Evolutionary conservation across 2,329 filamentous ascomycete species (phyloP).

Genomic region (Diaporthe batatas): DNA sequence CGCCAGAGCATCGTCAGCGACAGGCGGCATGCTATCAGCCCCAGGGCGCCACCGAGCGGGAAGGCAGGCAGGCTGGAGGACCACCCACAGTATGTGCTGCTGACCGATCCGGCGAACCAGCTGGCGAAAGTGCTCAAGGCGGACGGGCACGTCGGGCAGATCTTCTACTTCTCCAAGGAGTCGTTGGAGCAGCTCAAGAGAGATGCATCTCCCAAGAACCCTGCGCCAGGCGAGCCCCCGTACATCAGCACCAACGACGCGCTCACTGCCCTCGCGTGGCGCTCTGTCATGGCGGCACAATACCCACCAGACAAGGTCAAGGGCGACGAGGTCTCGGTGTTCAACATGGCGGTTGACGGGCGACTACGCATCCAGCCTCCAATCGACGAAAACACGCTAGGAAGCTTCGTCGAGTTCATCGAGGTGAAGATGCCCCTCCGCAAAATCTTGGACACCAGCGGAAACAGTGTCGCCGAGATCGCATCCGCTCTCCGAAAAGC

Average conservation of each 20-base stretch:
- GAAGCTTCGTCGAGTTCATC: constrained; percentile 56
- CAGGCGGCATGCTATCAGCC: constrained; percentile 47
- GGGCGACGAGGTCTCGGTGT: constrained; percentile 51
- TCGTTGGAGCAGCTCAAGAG: constrained; percentile 49
- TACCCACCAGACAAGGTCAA: constrained; percentile 17
- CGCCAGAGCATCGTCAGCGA: constrained; percentile 49
- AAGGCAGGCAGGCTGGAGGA: constrained; percentile 47
- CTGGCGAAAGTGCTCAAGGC: constrained; percentile 52
- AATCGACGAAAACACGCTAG: constrained; percentile 53
- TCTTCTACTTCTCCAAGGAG: constrained; percentile 51
- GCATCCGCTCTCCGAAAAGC: constrained; percentile 52
- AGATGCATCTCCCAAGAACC: constrained; percentile 49
- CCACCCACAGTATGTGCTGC: constrained; percentile 51
- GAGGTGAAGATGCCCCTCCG: constrained; percentile 48
- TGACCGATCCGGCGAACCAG: constrained; percentile 48
- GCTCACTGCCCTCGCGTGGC: constrained; percentile 39
- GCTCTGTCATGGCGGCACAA: constrained; percentile 41
- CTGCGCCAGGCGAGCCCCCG: constrained; percentile 45
- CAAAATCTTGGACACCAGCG: constrained; percentile 47
- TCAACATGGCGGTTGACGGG: constrained; percentile 55
- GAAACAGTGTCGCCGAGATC: constrained; percentile 49
- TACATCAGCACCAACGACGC: constrained; percentile 50
- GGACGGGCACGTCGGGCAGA: constrained; percentile 49
- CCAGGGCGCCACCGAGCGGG: constrained; percentile 47
- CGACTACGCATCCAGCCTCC: constrained; percentile 52